Percentiles rank a stretch among this genome's conserved stretches.
Conservation (phyloP, 495 filamentous ascomycete species). For the Xylaria telfairii region DNA sequence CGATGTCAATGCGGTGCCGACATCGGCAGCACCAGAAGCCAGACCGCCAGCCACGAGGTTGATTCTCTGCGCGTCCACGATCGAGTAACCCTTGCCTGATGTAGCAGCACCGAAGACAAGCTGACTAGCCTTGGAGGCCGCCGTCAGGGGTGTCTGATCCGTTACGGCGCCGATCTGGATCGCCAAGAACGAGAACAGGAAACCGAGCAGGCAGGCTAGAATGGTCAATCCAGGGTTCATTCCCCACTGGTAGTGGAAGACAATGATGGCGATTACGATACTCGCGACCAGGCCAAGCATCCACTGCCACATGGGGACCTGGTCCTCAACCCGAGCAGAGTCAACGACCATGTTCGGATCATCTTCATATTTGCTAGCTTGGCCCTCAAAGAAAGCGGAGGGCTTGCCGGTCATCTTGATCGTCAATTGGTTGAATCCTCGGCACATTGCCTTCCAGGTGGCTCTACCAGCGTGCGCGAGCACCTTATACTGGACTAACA, state of each 20-base stretch:
- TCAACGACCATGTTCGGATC: constrained; percentile 53
- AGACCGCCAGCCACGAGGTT: constrained; percentile 70
- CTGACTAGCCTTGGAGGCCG: constrained; percentile 71
- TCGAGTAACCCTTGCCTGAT: constrained; percentile 49
- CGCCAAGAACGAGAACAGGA: constrained; percentile 72
- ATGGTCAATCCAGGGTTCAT: constrained; percentile 67
- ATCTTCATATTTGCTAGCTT: constrained; percentile 40
- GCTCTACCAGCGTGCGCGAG: constrained; percentile 60
- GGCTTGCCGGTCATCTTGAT: constrained; percentile 49
- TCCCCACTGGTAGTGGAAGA: constrained; percentile 66
- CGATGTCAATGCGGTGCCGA: constrained; percentile 55
- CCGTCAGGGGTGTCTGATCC: constrained; percentile 68
- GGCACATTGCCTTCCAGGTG: constrained; percentile 53
- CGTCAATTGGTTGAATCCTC: constrained; percentile 47
- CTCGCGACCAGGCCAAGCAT: constrained; percentile 55
- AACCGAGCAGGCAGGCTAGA: constrained; percentile 65
- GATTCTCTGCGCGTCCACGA: constrained; percentile 60
- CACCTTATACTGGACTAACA: constrained; percentile 66
- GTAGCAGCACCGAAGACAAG: constrained; percentile 69
- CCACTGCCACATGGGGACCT: constrained; percentile 71
- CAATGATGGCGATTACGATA: constrained; percentile 61
- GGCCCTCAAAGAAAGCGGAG: constrained; percentile 53
- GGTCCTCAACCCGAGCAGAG: constrained; percentile 57
- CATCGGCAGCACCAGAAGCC: constrained; percentile 63
- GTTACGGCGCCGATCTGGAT: constrained; percentile 69